These are phyloP conservation scores for Phaeomoniella chlamydospora DNA, from an alignment of 2,329 filamentous ascomycete genomes.

Conservation along the genomic window DNA sequence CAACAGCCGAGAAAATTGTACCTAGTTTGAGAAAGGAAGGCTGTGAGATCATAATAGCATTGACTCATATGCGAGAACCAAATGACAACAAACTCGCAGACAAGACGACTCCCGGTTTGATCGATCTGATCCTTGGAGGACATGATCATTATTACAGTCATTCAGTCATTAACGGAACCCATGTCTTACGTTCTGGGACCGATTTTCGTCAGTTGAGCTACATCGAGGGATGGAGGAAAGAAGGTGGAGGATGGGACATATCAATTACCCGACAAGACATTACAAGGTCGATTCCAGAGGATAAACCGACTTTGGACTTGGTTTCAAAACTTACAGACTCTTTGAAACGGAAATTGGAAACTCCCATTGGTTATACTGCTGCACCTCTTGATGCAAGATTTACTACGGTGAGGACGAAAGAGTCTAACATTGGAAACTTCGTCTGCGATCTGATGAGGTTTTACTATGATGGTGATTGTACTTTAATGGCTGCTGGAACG, in stretches of 20 bases:
- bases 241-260: slow-evolving; percentile 55
- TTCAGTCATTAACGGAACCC: slow-evolving; percentile 59
- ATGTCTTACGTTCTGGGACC: slow-evolving; percentile 73
- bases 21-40: slow-evolving; percentile 60
- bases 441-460: slow-evolving; percentile 82
- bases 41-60: slow-evolving; percentile 66
- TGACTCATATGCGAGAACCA: slow-evolving; percentile 77
- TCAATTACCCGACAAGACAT: slow-evolving; percentile 64
- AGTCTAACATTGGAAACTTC: slow-evolving; percentile 82
- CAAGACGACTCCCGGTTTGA: slow-evolving; percentile 52
- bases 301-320: slow-evolving; percentile 45
- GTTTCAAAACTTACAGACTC: slow-evolving; percentile 57
- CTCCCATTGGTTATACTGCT: slow-evolving; percentile 70
- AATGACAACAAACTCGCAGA: slow-evolving; percentile 78
- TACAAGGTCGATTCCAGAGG: slow-evolving; percentile 50
- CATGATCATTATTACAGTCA: slow-evolving; percentile 86
- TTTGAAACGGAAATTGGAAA: slow-evolving; percentile 63
- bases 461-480: slow-evolving; percentile 68
- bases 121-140: slow-evolving; percentile 77
- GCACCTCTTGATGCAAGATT: slow-evolving; percentile 77
- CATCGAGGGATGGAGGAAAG: slow-evolving; percentile 48
- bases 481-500: slow-evolving; percentile 72
- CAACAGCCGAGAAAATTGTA: slow-evolving; percentile 61
- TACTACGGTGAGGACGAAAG: slow-evolving; percentile 59
- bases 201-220: slow-evolving; percentile 92